These are phyloP conservation scores for Colletotrichum liaoningense DNA, from an alignment of 2,329 filamentous ascomycete species.

Conservation along the genomic window DNA sequence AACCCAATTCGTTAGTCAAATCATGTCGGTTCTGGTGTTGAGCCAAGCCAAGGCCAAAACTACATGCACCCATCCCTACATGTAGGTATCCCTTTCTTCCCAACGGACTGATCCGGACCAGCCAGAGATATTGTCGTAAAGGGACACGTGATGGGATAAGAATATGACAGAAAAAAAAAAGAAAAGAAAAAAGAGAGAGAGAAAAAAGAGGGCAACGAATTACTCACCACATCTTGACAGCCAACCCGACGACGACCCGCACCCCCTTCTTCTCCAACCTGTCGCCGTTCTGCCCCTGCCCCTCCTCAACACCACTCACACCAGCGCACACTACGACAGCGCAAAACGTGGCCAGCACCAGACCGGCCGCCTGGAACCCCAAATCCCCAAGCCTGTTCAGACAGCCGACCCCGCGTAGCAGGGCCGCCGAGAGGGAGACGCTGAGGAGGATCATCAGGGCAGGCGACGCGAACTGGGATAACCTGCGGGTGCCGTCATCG, in stretches of 20 bases:
- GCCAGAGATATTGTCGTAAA: not conserved
- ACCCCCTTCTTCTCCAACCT: not conserved
- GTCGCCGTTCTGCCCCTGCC: not conserved
- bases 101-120: too few relatives aligned
- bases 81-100: too few relatives aligned
- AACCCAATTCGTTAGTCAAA: constrained; percentile 2
- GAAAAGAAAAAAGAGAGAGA: not conserved
- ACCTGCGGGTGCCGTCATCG: constrained; percentile 12
- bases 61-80: not conserved
- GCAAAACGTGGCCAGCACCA: constrained; percentile 22
- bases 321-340: constrained; percentile 11
- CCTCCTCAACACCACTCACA: not conserved
- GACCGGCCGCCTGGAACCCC: constrained; percentile 17
- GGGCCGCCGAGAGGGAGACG: constrained; percentile 76
- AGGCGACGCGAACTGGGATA: constrained; percentile 24
- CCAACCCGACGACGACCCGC: not conserved
- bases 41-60: not conserved
- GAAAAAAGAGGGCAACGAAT: not conserved
- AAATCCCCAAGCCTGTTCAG: constrained; percentile 7
- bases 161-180: not conserved
- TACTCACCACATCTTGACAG: constrained; percentile 25
- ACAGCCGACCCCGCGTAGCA: constrained; percentile 14
- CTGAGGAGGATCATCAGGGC: constrained; percentile 77
- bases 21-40: not conserved
- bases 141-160: not conserved